Percentiles rank a stretch among this genome's conserved stretches.
Evolutionary conservation across 495 filamentous ascomycete genomes (phyloP).

Genomic region (Penicillium taxi): DNA sequence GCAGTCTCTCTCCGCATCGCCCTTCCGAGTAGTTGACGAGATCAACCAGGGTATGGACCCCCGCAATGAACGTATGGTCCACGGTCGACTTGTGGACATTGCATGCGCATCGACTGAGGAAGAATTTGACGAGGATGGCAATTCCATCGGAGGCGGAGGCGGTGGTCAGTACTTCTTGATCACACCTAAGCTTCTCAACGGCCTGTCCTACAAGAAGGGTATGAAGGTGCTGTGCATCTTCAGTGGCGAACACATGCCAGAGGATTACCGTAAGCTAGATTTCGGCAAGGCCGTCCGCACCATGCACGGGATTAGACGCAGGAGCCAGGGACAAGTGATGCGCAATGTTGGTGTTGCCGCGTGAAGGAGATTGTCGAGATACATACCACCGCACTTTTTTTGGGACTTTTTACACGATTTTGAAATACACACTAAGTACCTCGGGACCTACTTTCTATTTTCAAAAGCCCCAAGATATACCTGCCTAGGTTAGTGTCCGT

Average conservation of each 20-base stretch:
- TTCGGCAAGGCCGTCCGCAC: slow-evolving; percentile 25
- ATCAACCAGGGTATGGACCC: slow-evolving; percentile 99
- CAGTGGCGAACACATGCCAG: slow-evolving; percentile 83
- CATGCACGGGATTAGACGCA: slow-evolving; percentile 21
- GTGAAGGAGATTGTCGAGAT: too few relatives aligned
- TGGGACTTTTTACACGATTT: too few relatives aligned
- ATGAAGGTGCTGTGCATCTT: slow-evolving; percentile 95
- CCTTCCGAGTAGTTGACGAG: slow-evolving; percentile 99
- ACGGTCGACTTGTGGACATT: slow-evolving; percentile 92
- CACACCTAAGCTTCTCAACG: slow-evolving; percentile 89
- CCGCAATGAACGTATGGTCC: slow-evolving; percentile 93
- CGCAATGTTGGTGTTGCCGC: too few relatives aligned
- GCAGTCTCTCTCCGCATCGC: slow-evolving; percentile 84
- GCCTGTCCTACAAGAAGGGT: slow-evolving; percentile 72
- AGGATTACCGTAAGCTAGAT: slow-evolving; percentile 30
- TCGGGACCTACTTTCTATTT: too few relatives aligned
- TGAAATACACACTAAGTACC: too few relatives aligned
- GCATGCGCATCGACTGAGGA: slow-evolving; percentile 49
- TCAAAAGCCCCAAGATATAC: too few relatives aligned
- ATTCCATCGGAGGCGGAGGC: slow-evolving; percentile 23
- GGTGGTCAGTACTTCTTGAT: slow-evolving; percentile 82
- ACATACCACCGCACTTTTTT: too few relatives aligned
- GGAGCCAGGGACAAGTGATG: too few relatives aligned
- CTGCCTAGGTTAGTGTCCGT: too few relatives aligned
- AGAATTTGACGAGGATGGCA: slow-evolving; percentile 13